Base-by-base conservation (phyloP, 1,139 yeast genomes). In the Groenewaldozyma sp. region DNA sequence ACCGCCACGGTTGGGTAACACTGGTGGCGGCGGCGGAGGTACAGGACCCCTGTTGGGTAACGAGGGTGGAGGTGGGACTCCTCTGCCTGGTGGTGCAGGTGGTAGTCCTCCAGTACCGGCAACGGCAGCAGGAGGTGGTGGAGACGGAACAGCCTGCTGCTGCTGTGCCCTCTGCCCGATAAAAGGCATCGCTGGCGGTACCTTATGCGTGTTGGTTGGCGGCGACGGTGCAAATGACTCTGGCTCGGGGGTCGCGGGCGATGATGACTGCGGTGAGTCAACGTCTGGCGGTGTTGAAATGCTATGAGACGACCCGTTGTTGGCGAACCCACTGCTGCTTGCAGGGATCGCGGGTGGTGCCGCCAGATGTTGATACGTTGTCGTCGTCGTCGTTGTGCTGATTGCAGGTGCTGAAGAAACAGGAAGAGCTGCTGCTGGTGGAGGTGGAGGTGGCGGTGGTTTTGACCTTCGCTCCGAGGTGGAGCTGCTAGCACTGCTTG, bases 361-460 rank as follows among this genome's bases (percentile, higher is more conserved):
- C n/a, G n/a, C n/a, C n/a, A n/a, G n/a, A n/a, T n/a, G n/a, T n/a
- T n/a, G n/a, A n/a, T n/a, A n/a, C n/a, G n/a, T n/a, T n/a, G n/a
- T n/a, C n/a, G n/a, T n/a, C n/a, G n/a, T n/a, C n/a, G n/a, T n/a
- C n/a, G n/a, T n/a, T n/a, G 48, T 49, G 10, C 54, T 49, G 14
- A 50, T 47, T 7, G 53, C 41, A 2, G 53, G 47, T 20, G 54
- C 48, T 3, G 52, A 39, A 2, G 52, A 28, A 18, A 49, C 28
- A 11, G 51, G 26, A n/a, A 49, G 35, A 6, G 51, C 24, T 24
- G 49, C 34, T 6, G 59, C 55, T 10, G 58, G 51, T 14, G 60
- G 45, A 38, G 64, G 52, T 35, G 70, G 65, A 45, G 69, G 60
- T 18, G 60, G 48, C 20, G 60, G 58, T 55, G 49, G 65, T 54